Percentiles rank a stretch among this genome's conserved stretches.
These are phyloP conservation scores for Mallotus repandus DNA, from an alignment of 441 rosid genomes.

Conservation along the genomic window DNA sequence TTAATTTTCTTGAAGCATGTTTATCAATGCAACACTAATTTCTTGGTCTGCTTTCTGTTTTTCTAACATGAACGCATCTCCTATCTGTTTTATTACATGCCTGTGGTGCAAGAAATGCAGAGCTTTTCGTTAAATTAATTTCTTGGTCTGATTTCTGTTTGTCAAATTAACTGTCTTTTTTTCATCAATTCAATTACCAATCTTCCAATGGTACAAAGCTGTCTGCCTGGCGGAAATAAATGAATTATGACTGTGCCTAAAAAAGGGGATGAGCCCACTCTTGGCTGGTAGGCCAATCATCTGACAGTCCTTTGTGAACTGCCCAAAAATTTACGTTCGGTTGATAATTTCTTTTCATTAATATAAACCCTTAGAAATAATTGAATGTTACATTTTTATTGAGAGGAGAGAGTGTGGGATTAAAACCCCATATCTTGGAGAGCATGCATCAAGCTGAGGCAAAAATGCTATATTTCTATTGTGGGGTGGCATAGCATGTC, in stretches of 20 bases:
- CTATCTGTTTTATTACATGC: neutral
- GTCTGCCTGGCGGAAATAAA: neutral
- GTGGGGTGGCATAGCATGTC: too few relatives aligned
- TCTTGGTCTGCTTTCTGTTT: neutral
- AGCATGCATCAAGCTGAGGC: too few relatives aligned
- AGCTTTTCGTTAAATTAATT: neutral
- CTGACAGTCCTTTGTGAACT: neutral
- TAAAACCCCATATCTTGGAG: too few relatives aligned
- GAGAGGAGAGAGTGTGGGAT: too few relatives aligned
- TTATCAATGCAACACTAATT: neutral
- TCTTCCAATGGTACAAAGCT: too few relatives aligned
- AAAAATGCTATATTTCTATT: too few relatives aligned
- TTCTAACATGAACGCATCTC: neutral
- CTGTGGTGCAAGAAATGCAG: neutral
- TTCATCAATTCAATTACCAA: too few relatives aligned
- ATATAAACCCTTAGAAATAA: neutral
- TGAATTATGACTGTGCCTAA: too few relatives aligned
- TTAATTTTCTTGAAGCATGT: neutral
- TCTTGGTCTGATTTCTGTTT: too few relatives aligned
- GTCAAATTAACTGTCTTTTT: too few relatives aligned
- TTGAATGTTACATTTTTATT: too few relatives aligned
- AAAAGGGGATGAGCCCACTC: neutral
- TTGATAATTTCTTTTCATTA: too few relatives aligned
- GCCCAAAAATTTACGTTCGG: neutral
- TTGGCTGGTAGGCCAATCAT: constrained; percentile 1